Conservation (phyloP, 2,329 filamentous ascomycete genomes). For the Talaromyces atroroseus region DNA sequence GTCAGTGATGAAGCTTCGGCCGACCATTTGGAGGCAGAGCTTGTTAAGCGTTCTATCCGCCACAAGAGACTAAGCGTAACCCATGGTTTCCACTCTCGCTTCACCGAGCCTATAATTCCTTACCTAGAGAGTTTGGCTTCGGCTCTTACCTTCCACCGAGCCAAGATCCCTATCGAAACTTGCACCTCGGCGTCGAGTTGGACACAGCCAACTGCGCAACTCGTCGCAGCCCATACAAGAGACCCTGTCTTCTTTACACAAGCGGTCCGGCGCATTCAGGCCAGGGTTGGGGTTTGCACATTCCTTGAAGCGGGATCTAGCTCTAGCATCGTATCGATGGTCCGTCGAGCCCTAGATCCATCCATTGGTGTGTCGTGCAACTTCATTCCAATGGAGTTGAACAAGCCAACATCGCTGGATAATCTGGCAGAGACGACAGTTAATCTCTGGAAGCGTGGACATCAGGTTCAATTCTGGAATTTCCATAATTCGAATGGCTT, state of each 20-base stretch:
- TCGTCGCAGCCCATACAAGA: not conserved
- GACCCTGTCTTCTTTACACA: not conserved
- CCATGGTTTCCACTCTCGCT: not conserved
- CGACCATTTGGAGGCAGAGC: not conserved
- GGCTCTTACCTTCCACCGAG: not conserved
- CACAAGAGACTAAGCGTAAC: not conserved
- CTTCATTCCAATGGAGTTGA: too few species aligned
- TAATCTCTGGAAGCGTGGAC: not conserved
- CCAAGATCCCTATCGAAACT: not conserved
- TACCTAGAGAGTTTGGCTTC: not conserved
- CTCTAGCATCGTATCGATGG: not conserved
- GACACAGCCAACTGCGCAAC: not conserved
- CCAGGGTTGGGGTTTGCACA: not conserved
- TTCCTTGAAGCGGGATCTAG: not conserved
- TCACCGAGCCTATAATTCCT: not conserved
- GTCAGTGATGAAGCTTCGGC: not conserved
- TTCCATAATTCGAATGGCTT: conserved; percentile 20
- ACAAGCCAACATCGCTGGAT: not conserved
- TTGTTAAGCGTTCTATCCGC: not conserved
- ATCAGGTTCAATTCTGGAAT: conserved; percentile 21
- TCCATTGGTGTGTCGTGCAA: too few species aligned
- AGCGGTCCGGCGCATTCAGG: not conserved
- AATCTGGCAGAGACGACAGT: not conserved
- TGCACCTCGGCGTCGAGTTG: not conserved
- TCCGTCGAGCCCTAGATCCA: too few species aligned